Base-by-base conservation (phyloP, 2,329 filamentous ascomycete genomes). In the Colletotrichum sp. region DNA sequence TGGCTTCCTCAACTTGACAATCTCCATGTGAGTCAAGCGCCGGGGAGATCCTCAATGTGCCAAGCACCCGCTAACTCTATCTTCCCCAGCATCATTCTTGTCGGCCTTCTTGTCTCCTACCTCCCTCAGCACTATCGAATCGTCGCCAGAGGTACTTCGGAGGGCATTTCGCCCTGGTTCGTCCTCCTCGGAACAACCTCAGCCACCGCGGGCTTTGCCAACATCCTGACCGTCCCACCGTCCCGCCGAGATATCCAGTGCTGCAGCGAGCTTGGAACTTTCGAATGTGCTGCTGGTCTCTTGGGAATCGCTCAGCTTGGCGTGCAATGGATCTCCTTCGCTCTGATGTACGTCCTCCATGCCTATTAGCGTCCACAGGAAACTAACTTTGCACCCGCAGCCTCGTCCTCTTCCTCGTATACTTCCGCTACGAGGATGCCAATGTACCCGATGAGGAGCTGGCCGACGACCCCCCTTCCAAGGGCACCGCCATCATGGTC, bases 121-220 rank as follows among this genome's bases (percentile, higher is more conserved):
- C 90, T 99, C 4, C 97, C 97, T 1, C 97, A 99, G 84, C 96
- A 99, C 86, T 91, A 94, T 84, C 95, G 97, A 81, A 99, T 99
- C 85, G 95, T 98, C 79, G 89, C 91, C 55, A 92, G 96, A 71
- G 92, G 93, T 77, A 97, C 95, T 16, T 98, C 96, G 26, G 96
- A 98, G 84, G 97, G 97, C 77, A 96, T 99, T 77, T 98, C 96
- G 34, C 96, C 97, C 10, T 97, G 96, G 85, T 99, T 98, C 83
- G 93, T 99, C 78, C 91, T 99, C 3, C 92, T 99, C n/a, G 97
- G 97, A 76, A 95, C 95, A 30, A 96, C 96, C 2, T 98, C 95
- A 9, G 95, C 95, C 80, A 98, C 95, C 68, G 95, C 94, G 64
- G 94, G 95, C 30, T 95, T 99, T 81, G 95, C 95, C 78, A 99